Evolutionary conservation across 495 filamentous ascomycete genomes (phyloP), one percentile per base, ranked within the genome.

Genomic region (Articulospora tetracladia): DNA sequence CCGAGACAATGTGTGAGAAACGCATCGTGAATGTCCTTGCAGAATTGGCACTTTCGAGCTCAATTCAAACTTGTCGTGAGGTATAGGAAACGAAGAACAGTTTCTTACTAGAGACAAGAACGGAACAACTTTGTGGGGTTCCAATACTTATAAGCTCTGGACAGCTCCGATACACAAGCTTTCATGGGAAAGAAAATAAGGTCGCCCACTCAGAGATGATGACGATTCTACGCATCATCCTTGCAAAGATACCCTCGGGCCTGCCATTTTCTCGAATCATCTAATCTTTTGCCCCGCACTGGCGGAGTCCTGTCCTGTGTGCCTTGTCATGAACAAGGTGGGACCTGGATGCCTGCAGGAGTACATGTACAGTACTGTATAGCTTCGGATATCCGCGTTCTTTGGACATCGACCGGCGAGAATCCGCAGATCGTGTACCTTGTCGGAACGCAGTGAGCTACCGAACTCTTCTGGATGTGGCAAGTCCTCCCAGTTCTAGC

Each of bases 1-100:
- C 47, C 25, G 62, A 53, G 28, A 64, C 22, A 48, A 49, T 26
- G 47, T 28, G 53, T 36, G 57, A 64, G 46, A 64, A 41, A 20
- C 53, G 57, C 62, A 64, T 64, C 39, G 44, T 56, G 56, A 52
- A 6, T 17, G 19, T 50, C 6, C 23, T 44, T 44, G 39, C 15
- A 15, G 8, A 44, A 44, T 44, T n/a, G 8, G n/a, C 39, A 44
- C 8, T 2, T 25, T 32, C 47, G 23, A 55, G 39, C 30, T 32
- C 30, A 13, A 13, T 20, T 11, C 17, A 19, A 57, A 44, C 17
- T 44, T 44, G 39, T 17, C 3, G 15, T 17, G n/a, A 17, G n/a
- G 15, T n/a, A 44, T 7, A n/a, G 39, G n/a, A 19, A 44, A 3
- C 3, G 15, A 34, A 34, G 15, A 15, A 19, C 39, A 44, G 39